These are phyloP conservation scores for Aspergillus sp. DNA, from an alignment of 2,329 filamentous ascomycete genomes.

Conservation along the genomic window DNA sequence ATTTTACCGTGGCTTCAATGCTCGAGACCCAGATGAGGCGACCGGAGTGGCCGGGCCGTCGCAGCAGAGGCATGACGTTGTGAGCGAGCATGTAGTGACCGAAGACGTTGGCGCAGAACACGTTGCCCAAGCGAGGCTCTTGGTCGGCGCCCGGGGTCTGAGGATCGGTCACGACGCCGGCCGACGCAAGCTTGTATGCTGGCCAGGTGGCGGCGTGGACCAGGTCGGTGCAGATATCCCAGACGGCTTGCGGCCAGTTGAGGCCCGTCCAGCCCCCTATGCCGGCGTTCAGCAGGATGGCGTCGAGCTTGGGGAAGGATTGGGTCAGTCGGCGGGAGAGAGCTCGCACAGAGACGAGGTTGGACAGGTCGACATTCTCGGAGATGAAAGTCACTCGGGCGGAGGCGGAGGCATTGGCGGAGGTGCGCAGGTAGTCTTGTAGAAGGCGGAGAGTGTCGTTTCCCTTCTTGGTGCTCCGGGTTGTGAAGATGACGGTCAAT, in stretches of 20 bases:
- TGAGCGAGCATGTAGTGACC: conserved; percentile 91
- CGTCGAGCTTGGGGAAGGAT: conserved; percentile 69
- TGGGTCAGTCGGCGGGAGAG: conserved; percentile 52
- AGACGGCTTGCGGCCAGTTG: conserved; percentile 64
- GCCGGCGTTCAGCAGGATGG: conserved; percentile 81
- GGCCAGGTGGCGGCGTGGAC: conserved; percentile 74
- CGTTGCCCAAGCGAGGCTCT: conserved; percentile 68
- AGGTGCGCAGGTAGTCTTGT: conserved; percentile 58
- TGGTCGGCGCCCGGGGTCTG: conserved; percentile 46
- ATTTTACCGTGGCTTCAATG: conserved; percentile 64
- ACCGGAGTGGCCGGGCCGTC: conserved; percentile 51
- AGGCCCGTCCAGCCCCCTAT: conserved; percentile 84
- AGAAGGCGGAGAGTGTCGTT: conserved; percentile 68
- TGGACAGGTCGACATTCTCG: conserved; percentile 59
- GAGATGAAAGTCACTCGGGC: conserved; percentile 52
- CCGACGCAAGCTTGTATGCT: conserved; percentile 65
- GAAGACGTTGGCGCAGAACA: conserved; percentile 92
- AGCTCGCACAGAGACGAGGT: conserved; percentile 55
- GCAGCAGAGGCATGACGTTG: conserved; percentile 72
- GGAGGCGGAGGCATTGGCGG: conserved; percentile 40
- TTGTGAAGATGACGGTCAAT: conserved; percentile 80
- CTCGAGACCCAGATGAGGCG: conserved; percentile 87
- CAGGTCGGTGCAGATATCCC: conserved; percentile 60
- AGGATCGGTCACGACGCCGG: conserved; percentile 54
- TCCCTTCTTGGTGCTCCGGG: conserved; percentile 72